Base-by-base conservation (phyloP, 2,329 filamentous ascomycete genomes). In the Sclerotinia borealis region DNA sequence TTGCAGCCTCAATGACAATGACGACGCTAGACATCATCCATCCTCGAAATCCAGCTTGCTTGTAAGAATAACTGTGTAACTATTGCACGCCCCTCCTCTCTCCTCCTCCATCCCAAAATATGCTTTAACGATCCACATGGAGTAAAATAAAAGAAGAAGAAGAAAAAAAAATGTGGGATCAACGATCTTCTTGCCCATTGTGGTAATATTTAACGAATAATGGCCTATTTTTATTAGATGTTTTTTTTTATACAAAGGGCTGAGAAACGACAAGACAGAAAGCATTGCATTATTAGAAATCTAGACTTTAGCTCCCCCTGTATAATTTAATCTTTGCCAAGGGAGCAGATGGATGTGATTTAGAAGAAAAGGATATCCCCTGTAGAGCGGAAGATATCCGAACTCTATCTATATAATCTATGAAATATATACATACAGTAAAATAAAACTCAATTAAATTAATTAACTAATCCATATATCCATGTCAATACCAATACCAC, bases 201-300 rank as follows among this genome's bases (percentile, higher is more conserved):
- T 11, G 52, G 63, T 34, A 65, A 65, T 63, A 41, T 51, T 65
- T 58, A 47, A 65, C 63, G 63, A 63, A 17, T 34, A 47, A n/a
- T 45, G 39, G 54, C 39, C 27, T 56, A 39, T 29, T 63, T 45
- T 29, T 17, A 39, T 39, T 48, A 31, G 8, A 41, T 55, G n/a
- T 43, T 41, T n/a, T n/a, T n/a, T n/a, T n/a, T n/a, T n/a, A n/a
- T n/a, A n/a, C n/a, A n/a, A n/a, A n/a, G n/a, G 7, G 25, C 47
- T 49, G n/a, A 19, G 27, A 49, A 19, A 25, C 27, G 22, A 31
- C 19, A 31, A 6, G n/a, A n/a, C n/a, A n/a, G n/a, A n/a, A 55
- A 55, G 51, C 37, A n/a, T 36, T 51, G 19, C 19, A 27, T 19
- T 34, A 36, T 36, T 15, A 25, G 37, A 43, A 55, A 6, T n/a